These are phyloP conservation scores for Zea luxurians DNA, from an alignment of 176 grass and related monocot genomes.

Conservation along the genomic window DNA sequence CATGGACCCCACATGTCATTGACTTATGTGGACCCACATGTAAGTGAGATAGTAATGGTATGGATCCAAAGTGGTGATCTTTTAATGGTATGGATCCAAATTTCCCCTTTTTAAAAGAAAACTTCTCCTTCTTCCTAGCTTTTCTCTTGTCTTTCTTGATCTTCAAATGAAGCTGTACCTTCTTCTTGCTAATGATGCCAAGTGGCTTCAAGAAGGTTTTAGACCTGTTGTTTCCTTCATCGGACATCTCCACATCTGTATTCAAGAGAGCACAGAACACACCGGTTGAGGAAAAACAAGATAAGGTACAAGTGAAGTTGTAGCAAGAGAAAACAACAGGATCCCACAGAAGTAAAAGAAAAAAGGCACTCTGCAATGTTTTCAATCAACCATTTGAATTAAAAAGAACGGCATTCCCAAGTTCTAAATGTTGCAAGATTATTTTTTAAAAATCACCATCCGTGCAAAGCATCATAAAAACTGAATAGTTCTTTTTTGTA, in stretches of 20 bases:
- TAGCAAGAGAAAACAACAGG: background rate
- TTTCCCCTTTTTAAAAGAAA: slow-evolving; percentile 53
- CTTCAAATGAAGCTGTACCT: slow-evolving; percentile 68
- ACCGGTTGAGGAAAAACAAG: background rate
- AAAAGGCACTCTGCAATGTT: no score
- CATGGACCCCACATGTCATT: no score
- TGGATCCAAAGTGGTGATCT: no score
- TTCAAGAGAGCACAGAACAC: background rate
- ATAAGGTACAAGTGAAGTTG: background rate
- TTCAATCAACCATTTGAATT: no score
- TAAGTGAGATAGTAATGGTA: no score
- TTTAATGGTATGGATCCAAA: no score
- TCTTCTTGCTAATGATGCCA: slow-evolving; percentile 84
- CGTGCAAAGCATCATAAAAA: background rate
- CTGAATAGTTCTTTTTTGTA: background rate
- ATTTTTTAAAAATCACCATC: background rate
- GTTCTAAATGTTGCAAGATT: background rate
- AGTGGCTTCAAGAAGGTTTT: slow-evolving; percentile 64
- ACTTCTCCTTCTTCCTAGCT: slow-evolving; percentile 68
- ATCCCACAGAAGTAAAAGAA: background rate
- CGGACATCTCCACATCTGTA: slow-evolving; percentile 61
- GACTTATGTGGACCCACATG: no score
- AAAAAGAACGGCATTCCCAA: background rate
- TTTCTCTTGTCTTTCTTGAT: slow-evolving; percentile 74
- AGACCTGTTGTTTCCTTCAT: slow-evolving; percentile 49